phyloP scores from a whole-genome alignment of 2,329 filamentous ascomycete species.

The Aspergillus intermedius region DNA sequence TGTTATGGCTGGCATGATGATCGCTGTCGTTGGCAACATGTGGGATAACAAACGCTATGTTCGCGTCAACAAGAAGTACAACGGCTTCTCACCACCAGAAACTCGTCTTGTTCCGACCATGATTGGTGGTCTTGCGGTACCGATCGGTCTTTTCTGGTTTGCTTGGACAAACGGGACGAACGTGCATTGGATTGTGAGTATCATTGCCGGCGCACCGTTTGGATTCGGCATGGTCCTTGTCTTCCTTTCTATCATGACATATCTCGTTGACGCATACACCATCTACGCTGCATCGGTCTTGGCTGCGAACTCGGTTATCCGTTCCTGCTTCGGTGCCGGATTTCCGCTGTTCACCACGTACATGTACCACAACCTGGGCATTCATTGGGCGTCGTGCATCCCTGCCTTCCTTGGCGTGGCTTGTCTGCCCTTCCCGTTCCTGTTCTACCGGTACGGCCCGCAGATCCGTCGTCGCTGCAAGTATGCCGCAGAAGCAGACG shows the following conservation, averaged over 20 bases:
- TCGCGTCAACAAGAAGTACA: slow-evolving; percentile 34
- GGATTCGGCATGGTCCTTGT: slow-evolving; percentile 31
- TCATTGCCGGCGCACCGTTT: slow-evolving; percentile 24
- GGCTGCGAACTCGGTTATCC: slow-evolving; percentile 36
- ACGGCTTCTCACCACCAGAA: slow-evolving; percentile 52
- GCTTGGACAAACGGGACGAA: slow-evolving; percentile 47
- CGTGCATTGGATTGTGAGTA: slow-evolving; percentile 27
- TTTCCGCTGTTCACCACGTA: slow-evolving; percentile 39
- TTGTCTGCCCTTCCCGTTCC: slow-evolving; percentile 30
- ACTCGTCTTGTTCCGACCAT: slow-evolving; percentile 44
- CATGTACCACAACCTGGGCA: slow-evolving; percentile 36
- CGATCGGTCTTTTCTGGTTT: slow-evolving; percentile 49
- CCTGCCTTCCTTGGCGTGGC: slow-evolving; percentile 34
- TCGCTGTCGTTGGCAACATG: slow-evolving; percentile 27
- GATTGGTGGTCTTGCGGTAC: slow-evolving; percentile 41
- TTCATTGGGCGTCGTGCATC: slow-evolving; percentile 37
- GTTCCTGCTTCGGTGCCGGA: slow-evolving; percentile 35
- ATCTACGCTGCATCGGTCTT: slow-evolving; percentile 31
- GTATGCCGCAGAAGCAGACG: slow-evolving; percentile 27
- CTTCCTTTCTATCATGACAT: slow-evolving; percentile 28
- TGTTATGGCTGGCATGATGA: slow-evolving; percentile 28
- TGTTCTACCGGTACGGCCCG: slow-evolving; percentile 34
- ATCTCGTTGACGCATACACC: slow-evolving; percentile 32
- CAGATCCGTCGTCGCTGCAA: slow-evolving; percentile 29
- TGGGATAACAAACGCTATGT: slow-evolving; percentile 25